Evolutionary conservation across 768 basidiomycete genomes (phyloP).

Genomic region (Agrocybe chaxingu): DNA sequence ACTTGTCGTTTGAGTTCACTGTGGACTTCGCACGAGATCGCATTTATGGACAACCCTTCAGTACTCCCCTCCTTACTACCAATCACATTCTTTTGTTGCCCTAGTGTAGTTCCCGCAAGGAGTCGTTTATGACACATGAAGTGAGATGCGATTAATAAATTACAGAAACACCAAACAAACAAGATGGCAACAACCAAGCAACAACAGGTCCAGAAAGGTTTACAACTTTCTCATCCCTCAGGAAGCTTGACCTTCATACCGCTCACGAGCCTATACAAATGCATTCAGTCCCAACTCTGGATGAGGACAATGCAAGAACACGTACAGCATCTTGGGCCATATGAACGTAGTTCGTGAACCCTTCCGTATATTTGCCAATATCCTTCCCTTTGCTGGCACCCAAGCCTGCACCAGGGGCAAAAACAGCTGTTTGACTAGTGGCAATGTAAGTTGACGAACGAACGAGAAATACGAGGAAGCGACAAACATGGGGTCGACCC

Average conservation of each 20-base stretch:
- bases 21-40: no score
- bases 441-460: conserved; percentile 5
- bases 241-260: conserved; percentile 27
- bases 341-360: conserved; percentile 66
- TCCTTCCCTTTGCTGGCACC: conserved; percentile 93
- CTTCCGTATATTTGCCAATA: conserved; percentile 66
- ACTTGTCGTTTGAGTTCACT: no score
- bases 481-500: conserved; percentile 84
- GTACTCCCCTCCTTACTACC: conserved; percentile 29
- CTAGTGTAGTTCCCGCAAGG: no score
- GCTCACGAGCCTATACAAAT: conserved; percentile 34
- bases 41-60: no score
- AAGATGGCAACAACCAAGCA: no score
- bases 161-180: no score
- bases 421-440: conserved; percentile 75
- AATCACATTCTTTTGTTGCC: no score
- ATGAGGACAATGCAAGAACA: conserved; percentile 9
- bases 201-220: no score
- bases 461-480: conserved; percentile 1
- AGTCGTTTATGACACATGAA: neutral
- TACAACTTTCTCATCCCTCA: no score
- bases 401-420: conserved; percentile 83
- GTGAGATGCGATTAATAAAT: no score
- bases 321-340: conserved; percentile 72
- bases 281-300: conserved; percentile 5